Conservation (phyloP, 352 stramenopile genomes). For the Phytophthora hybrid region DNA sequence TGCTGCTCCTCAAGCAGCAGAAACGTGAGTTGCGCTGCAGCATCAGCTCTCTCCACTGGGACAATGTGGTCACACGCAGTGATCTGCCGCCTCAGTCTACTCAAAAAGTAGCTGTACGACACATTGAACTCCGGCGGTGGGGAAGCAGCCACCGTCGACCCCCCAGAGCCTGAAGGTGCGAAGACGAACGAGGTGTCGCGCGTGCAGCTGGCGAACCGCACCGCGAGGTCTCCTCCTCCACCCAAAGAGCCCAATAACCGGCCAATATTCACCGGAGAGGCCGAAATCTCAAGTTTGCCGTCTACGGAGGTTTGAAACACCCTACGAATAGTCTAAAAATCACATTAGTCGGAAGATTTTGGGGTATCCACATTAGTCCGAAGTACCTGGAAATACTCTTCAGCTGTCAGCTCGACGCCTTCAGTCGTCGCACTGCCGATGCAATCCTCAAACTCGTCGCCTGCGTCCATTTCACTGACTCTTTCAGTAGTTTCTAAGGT, state of each 20-base stretch:
- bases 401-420: not conserved
- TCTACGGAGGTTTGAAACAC: conserved; percentile 1
- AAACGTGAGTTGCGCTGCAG: conserved; percentile 9
- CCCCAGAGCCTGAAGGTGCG: not conserved
- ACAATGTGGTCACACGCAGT: conserved; percentile 44
- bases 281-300: not conserved
- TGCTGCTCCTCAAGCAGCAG: conserved; percentile 31
- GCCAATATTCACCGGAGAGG: not conserved
- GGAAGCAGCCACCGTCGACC: not conserved
- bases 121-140: conserved; percentile 13
- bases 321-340: conserved; percentile 4
- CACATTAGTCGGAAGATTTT: not conserved
- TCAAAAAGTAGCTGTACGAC: conserved; percentile 23
- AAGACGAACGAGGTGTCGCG: conserved; percentile 26
- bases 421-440: not conserved
- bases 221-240: not conserved
- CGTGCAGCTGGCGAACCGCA: conserved; percentile 20
- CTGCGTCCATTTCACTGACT: not conserved
- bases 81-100: conserved; percentile 31
- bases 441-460: conserved; percentile 22
- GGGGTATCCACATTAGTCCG: not conserved
- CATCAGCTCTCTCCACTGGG: conserved; percentile 15
- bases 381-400: conserved; percentile 18
- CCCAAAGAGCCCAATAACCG: not conserved
- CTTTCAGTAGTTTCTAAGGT: not conserved